These are phyloP conservation scores for Aspergillus sp. DNA, from an alignment of 2,329 filamentous ascomycete species.

Conservation along the genomic window DNA sequence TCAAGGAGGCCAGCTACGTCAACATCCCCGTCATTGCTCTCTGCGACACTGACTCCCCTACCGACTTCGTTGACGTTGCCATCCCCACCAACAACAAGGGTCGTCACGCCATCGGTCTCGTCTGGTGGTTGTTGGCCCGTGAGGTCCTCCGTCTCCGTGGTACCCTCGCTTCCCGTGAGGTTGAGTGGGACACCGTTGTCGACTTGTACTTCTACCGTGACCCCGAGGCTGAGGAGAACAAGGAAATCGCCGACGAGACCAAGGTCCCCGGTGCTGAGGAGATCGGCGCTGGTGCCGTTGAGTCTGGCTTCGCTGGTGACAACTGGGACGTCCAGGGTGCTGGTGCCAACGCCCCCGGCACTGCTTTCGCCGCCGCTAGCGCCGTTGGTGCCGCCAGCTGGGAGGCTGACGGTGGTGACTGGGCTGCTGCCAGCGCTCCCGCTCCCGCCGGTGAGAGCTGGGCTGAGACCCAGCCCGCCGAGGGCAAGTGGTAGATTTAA, in stretches of 20 bases:
- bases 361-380: constrained; percentile 66
- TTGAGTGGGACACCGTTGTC: constrained; percentile 98
- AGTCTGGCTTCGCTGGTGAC: constrained; percentile 67
- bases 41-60: constrained; percentile 98
- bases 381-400: constrained; percentile 59
- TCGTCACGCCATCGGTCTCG: constrained; percentile 94
- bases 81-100: constrained; percentile 99
- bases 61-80: constrained; percentile 98
- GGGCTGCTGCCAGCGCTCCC: constrained; percentile 45
- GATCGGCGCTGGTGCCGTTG: constrained; percentile 72
- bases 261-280: constrained; percentile 84
- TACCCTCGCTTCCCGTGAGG: constrained; percentile 91
- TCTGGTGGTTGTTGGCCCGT: constrained; percentile 99
- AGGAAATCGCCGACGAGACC: constrained; percentile 76
- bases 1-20: constrained; percentile 99
- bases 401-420: constrained; percentile 55
- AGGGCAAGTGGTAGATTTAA: constrained; percentile 37
- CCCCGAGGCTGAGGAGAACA: constrained; percentile 98
- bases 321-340: constrained; percentile 79
- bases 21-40: constrained; percentile 99
- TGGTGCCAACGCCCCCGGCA: constrained; percentile 58
- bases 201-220: constrained; percentile 99
- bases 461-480: constrained; percentile 34
- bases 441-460: constrained; percentile 33
- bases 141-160: constrained; percentile 98